phyloP scores from a whole-genome alignment of 2,329 filamentous ascomycete species.

The Botryotinia calthae region DNA sequence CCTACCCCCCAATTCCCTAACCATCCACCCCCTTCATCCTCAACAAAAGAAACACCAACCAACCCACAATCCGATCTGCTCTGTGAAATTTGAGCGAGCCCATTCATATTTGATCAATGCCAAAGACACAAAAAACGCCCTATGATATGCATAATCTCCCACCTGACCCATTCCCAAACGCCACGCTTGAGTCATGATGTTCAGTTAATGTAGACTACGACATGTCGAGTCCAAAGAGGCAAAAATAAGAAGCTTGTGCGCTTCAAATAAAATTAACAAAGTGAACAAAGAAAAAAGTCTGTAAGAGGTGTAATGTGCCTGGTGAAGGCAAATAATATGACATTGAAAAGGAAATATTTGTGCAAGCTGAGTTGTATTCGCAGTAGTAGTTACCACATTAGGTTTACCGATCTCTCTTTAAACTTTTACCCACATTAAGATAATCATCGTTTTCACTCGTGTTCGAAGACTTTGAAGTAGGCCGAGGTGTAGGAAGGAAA shows the following conservation, averaged over 20 bases:
- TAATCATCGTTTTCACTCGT: not conserved
- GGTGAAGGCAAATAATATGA: conserved; percentile 17
- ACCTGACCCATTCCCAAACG: not conserved
- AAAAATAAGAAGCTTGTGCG: not conserved
- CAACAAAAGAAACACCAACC: conserved; percentile 3
- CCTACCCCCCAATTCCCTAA: not conserved
- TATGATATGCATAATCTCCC: conserved; percentile 8
- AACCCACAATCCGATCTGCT: not conserved
- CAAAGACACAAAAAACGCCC: conserved; percentile 3
- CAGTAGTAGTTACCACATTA: not conserved
- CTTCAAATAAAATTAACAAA: conserved; percentile 8
- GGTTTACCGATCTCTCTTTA: not conserved
- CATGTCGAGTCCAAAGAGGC: not conserved
- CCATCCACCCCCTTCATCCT: not conserved
- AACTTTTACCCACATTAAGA: not conserved
- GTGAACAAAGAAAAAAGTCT: conserved; percentile 4
- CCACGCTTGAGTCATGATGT: conserved; percentile 17
- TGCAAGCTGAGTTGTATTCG: not conserved
- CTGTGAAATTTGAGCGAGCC: not conserved
- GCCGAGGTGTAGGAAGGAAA: conserved; percentile 7
- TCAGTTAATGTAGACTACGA: not conserved
- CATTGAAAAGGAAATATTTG: conserved; percentile 16
- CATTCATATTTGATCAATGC: not conserved
- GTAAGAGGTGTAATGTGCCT: conserved; percentile 8
- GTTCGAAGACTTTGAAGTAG: conserved; percentile 4